Conservation (phyloP, 306 rosid species). For the Cicer arietinum region DNA sequence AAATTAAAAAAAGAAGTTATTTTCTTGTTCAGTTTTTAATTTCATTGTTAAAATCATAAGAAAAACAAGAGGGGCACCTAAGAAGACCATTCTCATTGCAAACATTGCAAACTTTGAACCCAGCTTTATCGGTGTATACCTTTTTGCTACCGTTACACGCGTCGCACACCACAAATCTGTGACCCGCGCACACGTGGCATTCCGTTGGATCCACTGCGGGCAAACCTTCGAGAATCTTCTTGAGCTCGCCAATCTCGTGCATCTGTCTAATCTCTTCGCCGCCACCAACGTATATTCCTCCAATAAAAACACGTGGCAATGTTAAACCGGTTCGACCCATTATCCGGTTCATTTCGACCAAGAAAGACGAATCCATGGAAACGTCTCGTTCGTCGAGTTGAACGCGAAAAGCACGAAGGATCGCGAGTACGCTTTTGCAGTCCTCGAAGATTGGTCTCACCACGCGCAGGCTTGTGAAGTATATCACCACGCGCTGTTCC, state of each 20-base stretch:
- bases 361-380: conserved; percentile 73
- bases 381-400: conserved; percentile 90
- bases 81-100: conserved; percentile 87
- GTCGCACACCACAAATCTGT: conserved; percentile 71
- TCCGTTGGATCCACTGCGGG: conserved; percentile 62
- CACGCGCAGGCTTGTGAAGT: conserved; percentile 88
- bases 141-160: conserved; percentile 81
- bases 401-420: conserved; percentile 76
- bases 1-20: background rate
- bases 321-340: conserved; percentile 51
- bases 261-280: conserved; percentile 74
- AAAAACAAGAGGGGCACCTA: conserved; percentile 84
- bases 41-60: background rate
- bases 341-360: conserved; percentile 60
- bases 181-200: conserved; percentile 70
- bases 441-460: conserved; percentile 79
- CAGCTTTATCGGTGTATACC: conserved; percentile 59
- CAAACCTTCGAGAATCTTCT: conserved; percentile 63
- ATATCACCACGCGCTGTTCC: conserved; percentile 79
- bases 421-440: conserved; percentile 76
- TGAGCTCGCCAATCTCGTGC: conserved; percentile 84
- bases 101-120: conserved; percentile 61
- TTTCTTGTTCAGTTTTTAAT: conserved; percentile 4
- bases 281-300: conserved; percentile 81
- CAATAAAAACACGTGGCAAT: conserved; percentile 78